Base-by-base conservation (phyloP, 495 filamentous ascomycete genomes). In the Aspergillus incahuasiensis region DNA sequence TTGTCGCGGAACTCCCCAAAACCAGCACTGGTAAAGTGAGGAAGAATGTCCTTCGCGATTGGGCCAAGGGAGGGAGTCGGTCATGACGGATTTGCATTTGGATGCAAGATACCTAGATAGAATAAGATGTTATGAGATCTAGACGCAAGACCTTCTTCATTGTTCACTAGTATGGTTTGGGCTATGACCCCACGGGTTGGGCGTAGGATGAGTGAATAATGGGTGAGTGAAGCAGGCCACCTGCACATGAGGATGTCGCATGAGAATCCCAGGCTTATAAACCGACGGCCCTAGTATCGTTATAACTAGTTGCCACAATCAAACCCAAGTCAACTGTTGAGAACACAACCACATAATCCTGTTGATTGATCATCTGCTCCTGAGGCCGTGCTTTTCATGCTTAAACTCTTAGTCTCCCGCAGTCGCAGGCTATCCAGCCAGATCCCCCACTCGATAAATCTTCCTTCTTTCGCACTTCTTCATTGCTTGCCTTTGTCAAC, bases 1-100 rank as follows among this genome's bases (percentile, higher is more conserved):
- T 98, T 50, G 84, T 98, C 28, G 55, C 72, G 20, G 91, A 97
- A 69, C 74, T 98, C 52, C 94, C 94, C 12, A 97, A 98, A 81
- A 98, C 95, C 22, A 91, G 87, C 63, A 98, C 94, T 2, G 94
- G 94, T 22, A 97, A 98, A 78, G 74, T 98, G 50, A 86, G 89
- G 80, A 98, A 98, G 81, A 97, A 97, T 68, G 83, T 96, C 39
- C 65, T 98, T 42, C 74, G 92, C 56, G 88, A 90, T 64, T 92
- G 90, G 92, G 87, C 87, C 4, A 92, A 82, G 44, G 55, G 58
- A 22, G 57, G 40, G 9, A 56, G 24, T 47, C 55, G 55, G 21
- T 42, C 58, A 54, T 64, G 58, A 61, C 40, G 9, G 43, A 20
- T 25, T 8, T 32, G 25, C 22, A 38, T 46, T 16, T 44, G 32